Evolutionary conservation across 345 rosid species (phyloP), one percentile per base, ranked within the genome.

Genomic region (Aquilaria malaccensis): DNA sequence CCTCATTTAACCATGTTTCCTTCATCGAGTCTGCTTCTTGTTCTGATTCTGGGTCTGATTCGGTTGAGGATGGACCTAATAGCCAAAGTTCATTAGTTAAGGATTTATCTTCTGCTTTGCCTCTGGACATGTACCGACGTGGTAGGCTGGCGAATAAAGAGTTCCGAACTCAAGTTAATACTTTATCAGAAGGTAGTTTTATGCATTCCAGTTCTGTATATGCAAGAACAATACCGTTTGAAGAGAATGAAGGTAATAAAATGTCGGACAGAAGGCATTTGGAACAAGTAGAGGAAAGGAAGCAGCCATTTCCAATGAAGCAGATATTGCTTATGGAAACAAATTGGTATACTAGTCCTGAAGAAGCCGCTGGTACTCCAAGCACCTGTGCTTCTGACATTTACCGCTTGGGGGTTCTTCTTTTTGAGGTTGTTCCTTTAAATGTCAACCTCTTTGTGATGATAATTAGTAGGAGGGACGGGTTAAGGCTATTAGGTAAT

Each of bases 1-100:
- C 99, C 53, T 85, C 99, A 1, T 90, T 83, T 67, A 86, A 88
- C 79, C 95, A 79, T 57, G 84, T 94, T 62, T 87, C 99, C 22
- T 90, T 94, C 86, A 90, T 94, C 11, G 96, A 94, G 63, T 90
- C 99, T 50, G 93, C 95, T 58, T 90, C 98, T 59, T 87, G 90
- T 79, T 93, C 99, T 11, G 97, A 90, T 70, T 84, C 95, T 15
- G 97, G 99, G 58, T 94, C 99, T 54, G 99, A 94, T 71, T 87
- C 91, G 45, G 53, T 69, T 30, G 98, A 93, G 71, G 96, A 84
- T 70, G 86, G 81, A 68, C 69, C 65, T 47, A 77, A 78, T 68
- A 74, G 74, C 75, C 89, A 71, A 58, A 75, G 64, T 45, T 61
- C 64, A 79, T 87, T 74, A 55, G 50, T 31, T 62, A 83, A 73